phyloP scores from a whole-genome alignment of 202 grass and related monocot genomes.

The Hordeum pubiflorum region DNA sequence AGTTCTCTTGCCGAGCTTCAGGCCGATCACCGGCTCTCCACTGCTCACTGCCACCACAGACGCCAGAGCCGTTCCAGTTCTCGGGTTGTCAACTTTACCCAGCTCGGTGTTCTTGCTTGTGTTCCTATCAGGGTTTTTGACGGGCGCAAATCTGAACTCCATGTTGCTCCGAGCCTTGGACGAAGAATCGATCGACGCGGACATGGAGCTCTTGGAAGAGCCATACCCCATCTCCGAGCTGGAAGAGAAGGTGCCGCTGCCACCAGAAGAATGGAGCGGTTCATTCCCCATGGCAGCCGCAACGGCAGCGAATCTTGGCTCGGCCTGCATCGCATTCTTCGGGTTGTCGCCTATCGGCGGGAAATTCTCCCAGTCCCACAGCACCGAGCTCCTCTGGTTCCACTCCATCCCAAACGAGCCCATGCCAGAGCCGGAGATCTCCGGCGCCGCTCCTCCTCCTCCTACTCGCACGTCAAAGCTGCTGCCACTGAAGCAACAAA shows the following conservation, averaged over 20 bases:
- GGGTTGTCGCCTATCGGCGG: conserved; percentile 19
- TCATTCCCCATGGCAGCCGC: conserved; percentile 15
- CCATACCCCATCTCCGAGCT: conserved; percentile 41
- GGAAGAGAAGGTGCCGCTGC: conserved; percentile 42
- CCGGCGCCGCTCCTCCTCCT: not conserved
- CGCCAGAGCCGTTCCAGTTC: conserved; percentile 28
- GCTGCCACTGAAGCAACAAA: conserved; percentile 19
- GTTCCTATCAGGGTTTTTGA: not conserved
- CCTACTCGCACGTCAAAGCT: not conserved
- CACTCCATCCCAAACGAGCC: conserved; percentile 54
- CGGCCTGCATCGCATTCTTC: conserved; percentile 17
- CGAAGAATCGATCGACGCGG: conserved; percentile 33
- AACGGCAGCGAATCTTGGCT: conserved; percentile 11
- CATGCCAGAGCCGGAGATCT: conserved; percentile 19
- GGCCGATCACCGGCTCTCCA: conserved; percentile 44
- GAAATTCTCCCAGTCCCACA: conserved; percentile 63
- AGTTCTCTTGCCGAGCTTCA: conserved; percentile 61
- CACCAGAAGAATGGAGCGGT: conserved; percentile 26
- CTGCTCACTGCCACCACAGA: conserved; percentile 5
- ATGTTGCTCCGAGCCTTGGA: conserved; percentile 28
- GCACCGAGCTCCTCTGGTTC: conserved; percentile 32
- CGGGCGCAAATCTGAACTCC: conserved; percentile 34
- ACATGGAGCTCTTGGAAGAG: conserved; percentile 55
- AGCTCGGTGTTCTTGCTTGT: not conserved
- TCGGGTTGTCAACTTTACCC: conserved; percentile 22